phyloP scores from a whole-genome alignment of 352 stramenopile species.

The Globisporangium solare region DNA sequence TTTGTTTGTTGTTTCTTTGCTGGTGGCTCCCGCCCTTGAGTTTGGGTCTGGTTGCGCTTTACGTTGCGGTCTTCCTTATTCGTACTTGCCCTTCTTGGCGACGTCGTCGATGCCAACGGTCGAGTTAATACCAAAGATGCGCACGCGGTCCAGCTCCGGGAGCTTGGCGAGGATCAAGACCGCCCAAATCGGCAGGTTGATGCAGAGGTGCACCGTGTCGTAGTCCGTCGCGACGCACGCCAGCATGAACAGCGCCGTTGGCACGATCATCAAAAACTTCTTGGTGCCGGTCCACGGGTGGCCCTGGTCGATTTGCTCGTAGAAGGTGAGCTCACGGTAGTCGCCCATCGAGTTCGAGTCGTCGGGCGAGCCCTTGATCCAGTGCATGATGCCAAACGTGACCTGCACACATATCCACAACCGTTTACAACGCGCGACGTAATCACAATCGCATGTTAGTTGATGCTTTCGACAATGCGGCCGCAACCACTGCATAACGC shows the following conservation, averaged over 20 bases:
- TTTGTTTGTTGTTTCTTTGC: no score
- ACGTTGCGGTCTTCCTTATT: conserved; percentile 18
- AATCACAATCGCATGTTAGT: background rate
- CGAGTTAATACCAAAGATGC: conserved; percentile 95
- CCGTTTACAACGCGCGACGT: conserved; percentile 10
- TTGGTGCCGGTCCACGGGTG: conserved; percentile 90
- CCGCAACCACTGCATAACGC: background rate
- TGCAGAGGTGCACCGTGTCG: conserved; percentile 72
- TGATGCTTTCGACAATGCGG: background rate
- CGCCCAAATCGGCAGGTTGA: conserved; percentile 91
- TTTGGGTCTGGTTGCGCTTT: background rate
- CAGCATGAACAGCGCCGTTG: conserved; percentile 87
- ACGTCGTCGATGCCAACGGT: conserved; percentile 94
- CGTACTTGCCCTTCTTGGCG: conserved; percentile 40
- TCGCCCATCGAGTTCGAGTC: conserved; percentile 90
- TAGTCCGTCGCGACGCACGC: conserved; percentile 89
- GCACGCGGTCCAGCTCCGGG: conserved; percentile 91
- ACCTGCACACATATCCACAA: conserved; percentile 33
- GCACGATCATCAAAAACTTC: conserved; percentile 93
- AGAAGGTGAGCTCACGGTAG: conserved; percentile 93
- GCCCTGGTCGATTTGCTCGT: conserved; percentile 94
- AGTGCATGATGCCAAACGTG: conserved; percentile 93
- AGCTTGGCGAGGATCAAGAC: conserved; percentile 92
- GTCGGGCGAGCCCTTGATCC: conserved; percentile 93
- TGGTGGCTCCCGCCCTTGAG: conserved; percentile 1